Conservation (phyloP, 305 asterid species). For the Fraxinus sp. region DNA sequence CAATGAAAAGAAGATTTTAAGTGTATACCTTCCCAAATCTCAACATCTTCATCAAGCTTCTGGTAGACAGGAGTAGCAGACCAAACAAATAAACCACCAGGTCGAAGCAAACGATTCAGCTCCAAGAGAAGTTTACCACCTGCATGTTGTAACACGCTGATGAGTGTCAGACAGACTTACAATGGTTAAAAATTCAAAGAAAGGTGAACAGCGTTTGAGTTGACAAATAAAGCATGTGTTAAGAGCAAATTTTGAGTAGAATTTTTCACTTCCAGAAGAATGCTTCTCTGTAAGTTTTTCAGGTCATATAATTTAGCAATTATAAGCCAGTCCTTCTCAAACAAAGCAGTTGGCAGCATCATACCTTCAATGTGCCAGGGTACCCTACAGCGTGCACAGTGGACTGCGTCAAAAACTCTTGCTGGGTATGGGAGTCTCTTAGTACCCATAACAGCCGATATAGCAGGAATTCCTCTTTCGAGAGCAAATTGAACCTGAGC, state of each 20-base stretch:
- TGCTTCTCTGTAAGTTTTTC: background rate
- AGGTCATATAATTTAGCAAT: background rate
- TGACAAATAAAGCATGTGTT: background rate
- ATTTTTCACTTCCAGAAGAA: background rate
- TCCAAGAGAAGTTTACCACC: conserved; percentile 58
- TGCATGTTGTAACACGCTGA: conserved; percentile 17
- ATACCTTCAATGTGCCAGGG: conserved; percentile 44
- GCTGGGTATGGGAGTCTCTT: conserved; percentile 39
- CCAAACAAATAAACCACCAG: conserved; percentile 27
- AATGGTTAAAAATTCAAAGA: conserved; percentile 1
- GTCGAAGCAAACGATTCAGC: conserved; percentile 44
- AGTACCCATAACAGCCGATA: conserved; percentile 43
- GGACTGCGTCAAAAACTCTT: conserved; percentile 34
- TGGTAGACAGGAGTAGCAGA: conserved; percentile 52
- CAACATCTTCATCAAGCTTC: conserved; percentile 41
- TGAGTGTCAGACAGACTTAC: background rate
- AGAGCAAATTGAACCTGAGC: conserved; percentile 44
- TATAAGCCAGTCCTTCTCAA: background rate
- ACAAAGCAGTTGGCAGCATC: background rate
- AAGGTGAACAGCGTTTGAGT: background rate
- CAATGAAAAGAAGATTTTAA: background rate
- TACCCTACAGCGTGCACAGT: conserved; percentile 42
- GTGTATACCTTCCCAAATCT: conserved; percentile 48
- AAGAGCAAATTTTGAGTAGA: background rate
- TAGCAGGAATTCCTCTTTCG: conserved; percentile 40